Evolutionary conservation across 2,329 filamentous ascomycete genomes (phyloP).

Genomic region (Colletotrichum phormii): DNA sequence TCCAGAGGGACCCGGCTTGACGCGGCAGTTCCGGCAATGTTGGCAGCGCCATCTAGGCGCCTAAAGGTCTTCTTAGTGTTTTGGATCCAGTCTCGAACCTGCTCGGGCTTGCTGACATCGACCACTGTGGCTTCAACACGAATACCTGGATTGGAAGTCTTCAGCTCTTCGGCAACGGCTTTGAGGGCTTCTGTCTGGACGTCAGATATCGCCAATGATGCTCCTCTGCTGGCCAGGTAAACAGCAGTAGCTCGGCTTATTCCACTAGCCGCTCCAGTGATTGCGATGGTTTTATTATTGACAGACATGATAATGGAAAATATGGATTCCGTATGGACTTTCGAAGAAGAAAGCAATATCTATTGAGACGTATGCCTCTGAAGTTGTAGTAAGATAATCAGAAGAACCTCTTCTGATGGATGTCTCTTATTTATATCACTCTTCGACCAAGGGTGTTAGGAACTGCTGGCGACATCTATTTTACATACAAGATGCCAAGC

Average conservation of each 20-base stretch:
- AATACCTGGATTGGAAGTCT: neutral
- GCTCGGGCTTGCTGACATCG: constrained; percentile 45
- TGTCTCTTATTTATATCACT: no score
- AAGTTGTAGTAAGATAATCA: no score
- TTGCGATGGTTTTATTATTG: constrained; percentile 57
- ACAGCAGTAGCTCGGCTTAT: constrained; percentile 60
- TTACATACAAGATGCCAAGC: no score
- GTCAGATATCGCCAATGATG: constrained; percentile 59
- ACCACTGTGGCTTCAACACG: constrained; percentile 26
- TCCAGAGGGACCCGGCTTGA: constrained; percentile 39
- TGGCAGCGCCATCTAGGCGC: constrained; percentile 50
- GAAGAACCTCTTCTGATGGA: no score
- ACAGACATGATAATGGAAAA: neutral
- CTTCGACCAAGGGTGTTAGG: no score
- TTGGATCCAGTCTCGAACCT: constrained; percentile 49
- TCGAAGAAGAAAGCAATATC: no score
- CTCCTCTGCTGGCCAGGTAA: constrained; percentile 55
- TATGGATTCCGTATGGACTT: no score
- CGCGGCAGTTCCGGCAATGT: constrained; percentile 48
- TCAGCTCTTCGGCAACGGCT: constrained; percentile 21
- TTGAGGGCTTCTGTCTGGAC: constrained; percentile 50
- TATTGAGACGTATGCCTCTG: no score
- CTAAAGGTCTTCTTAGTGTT: constrained; percentile 45
- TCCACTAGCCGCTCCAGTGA: constrained; percentile 60
- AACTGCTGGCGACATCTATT: no score